Conservation (phyloP, 441 rosid genomes). For the Adansonia grandidieri region DNA sequence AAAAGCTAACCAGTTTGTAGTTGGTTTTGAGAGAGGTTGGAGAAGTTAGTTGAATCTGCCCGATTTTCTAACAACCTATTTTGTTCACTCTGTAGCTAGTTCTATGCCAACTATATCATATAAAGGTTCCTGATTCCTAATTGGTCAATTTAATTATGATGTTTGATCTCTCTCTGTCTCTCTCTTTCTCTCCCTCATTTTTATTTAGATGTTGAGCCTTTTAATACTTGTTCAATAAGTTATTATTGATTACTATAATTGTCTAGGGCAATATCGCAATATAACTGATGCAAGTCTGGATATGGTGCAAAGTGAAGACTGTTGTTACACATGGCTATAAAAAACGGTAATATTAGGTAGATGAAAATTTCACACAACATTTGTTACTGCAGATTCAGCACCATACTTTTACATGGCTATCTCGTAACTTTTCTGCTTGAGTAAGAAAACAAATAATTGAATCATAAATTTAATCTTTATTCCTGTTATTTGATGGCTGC, state of each 20-base stretch:
- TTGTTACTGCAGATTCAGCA: not conserved
- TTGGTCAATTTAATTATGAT: not conserved
- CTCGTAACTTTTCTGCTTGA: not conserved
- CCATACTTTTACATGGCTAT: not conserved
- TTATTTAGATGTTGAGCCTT: not conserved
- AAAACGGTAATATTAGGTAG: not conserved
- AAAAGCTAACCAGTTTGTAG: not conserved
- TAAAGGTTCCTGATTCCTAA: not conserved
- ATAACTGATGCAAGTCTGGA: not conserved
- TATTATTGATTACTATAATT: not conserved
- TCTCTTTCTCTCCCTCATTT: not conserved
- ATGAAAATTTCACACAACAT: not conserved
- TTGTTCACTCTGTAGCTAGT: not conserved
- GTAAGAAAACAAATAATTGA: not conserved
- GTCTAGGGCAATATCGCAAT: not conserved
- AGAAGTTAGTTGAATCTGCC: not conserved
- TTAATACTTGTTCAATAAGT: not conserved
- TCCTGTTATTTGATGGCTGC: not conserved
- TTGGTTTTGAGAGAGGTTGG: not conserved
- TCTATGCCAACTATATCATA: not conserved
- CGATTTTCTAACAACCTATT: not conserved
- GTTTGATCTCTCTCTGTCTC: not conserved
- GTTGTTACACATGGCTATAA: not conserved
- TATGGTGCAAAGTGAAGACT: not conserved
- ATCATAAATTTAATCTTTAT: not conserved